Conservation (phyloP, 1,139 yeast genomes). For the Candida tetrigidarum region DNA sequence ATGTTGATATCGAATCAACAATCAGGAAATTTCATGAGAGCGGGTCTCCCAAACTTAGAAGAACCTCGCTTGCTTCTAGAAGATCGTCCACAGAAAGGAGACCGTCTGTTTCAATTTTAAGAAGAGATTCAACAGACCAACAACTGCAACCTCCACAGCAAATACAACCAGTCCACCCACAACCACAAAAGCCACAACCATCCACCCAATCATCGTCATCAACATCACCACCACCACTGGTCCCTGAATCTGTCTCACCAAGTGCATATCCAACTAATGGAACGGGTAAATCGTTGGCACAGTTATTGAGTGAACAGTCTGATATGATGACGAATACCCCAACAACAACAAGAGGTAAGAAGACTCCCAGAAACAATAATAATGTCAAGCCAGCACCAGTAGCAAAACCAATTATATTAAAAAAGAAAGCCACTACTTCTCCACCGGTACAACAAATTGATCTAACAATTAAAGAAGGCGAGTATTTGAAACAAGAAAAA, state of each 20-base stretch:
- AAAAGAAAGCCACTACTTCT: conserved; percentile 33
- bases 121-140: conserved; percentile 16
- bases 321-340: conserved; percentile 18
- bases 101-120: conserved; percentile 24
- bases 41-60: conserved; percentile 20
- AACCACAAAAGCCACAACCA: conserved; percentile 1
- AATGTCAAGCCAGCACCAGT: conserved; percentile 27
- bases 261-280: conserved; percentile 19
- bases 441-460: conserved; percentile 18
- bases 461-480: conserved; percentile 16
- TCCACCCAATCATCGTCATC: conserved; percentile 4
- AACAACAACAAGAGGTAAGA: conserved; percentile 20
- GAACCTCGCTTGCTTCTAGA: conserved; percentile 18
- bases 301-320: conserved; percentile 35
- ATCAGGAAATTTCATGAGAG: conserved; percentile 19
- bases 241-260: conserved; percentile 8
- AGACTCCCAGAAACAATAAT: conserved; percentile 24
- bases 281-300: conserved; percentile 41
- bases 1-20: conserved; percentile 21
- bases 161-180: conserved; percentile 4
- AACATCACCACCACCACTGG: conserved; percentile 7
- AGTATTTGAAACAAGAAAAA: conserved; percentile 12
- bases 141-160: conserved; percentile 7
- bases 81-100: conserved; percentile 19
- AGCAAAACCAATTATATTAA: conserved; percentile 43